Conservation (phyloP, 2,329 filamentous ascomycete species). For the Blastomyces silverae region DNA sequence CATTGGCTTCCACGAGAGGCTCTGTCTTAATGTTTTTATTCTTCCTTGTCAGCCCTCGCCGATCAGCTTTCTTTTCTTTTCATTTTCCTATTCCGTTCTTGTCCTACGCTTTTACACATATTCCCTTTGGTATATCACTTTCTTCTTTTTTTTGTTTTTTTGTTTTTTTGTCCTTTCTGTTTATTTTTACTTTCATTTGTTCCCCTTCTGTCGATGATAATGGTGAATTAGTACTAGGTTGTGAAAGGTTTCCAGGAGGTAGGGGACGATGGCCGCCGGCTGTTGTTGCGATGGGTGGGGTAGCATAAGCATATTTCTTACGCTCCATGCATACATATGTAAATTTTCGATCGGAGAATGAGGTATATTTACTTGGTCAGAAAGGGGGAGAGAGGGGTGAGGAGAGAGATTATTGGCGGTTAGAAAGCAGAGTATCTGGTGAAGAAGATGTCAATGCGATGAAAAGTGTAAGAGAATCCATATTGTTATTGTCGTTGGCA, state of each 20-base stretch:
- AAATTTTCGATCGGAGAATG: neutral
- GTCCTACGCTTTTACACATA: conserved; percentile 19
- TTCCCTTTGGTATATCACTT: conserved; percentile 12
- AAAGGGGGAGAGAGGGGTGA: neutral
- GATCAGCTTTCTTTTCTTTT: neutral
- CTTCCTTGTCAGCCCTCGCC: neutral
- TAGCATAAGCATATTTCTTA: conserved; percentile 5
- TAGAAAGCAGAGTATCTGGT: neutral
- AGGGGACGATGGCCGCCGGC: neutral
- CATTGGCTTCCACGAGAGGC: neutral
- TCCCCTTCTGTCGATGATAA: neutral
- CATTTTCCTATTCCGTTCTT: conserved; percentile 19
- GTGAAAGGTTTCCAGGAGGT: neutral
- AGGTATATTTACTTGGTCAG: neutral
- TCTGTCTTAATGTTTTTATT: neutral
- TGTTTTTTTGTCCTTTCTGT: neutral
- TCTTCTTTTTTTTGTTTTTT: neutral
- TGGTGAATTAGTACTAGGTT: neutral
- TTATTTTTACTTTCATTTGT: neutral
- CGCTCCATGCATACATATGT: neutral
- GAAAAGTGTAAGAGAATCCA: neutral
- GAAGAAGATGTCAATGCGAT: neutral
- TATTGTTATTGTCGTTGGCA: neutral
- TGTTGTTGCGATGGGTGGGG: neutral
- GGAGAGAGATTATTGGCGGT: neutral